These are phyloP conservation scores for Shiraia bambusicola DNA, from an alignment of 2,329 filamentous ascomycete species.

Conservation along the genomic window DNA sequence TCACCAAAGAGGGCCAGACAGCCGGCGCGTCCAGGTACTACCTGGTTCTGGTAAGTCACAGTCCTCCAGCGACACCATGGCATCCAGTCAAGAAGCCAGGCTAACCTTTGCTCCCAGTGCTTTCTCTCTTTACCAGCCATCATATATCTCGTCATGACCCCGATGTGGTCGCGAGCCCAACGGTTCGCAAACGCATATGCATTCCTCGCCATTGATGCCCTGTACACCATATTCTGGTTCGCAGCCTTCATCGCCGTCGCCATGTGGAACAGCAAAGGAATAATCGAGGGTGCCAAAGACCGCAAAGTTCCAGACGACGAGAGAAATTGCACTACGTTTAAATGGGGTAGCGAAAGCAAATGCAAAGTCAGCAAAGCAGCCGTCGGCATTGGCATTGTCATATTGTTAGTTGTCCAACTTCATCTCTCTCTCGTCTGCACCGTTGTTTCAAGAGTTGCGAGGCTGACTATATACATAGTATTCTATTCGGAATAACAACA, in stretches of 20 bases:
- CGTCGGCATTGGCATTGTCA: conserved; percentile 58
- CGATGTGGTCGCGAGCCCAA: conserved; percentile 60
- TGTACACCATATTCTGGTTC: conserved; percentile 60
- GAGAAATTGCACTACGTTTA: conserved; percentile 57
- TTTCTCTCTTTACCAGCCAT: conserved; percentile 60
- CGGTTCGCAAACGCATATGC: conserved; percentile 63
- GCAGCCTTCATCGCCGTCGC: conserved; percentile 59
- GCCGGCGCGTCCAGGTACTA: conserved; percentile 59
- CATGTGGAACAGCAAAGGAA: conserved; percentile 58
- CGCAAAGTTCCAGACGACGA: conserved; percentile 44
- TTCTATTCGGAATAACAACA: conserved; percentile 57
- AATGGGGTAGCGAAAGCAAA: conserved; percentile 56
- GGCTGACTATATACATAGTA: conserved; percentile 34
- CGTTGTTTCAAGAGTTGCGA: not conserved
- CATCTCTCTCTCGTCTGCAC: not conserved
- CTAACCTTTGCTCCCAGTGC: conserved; percentile 49
- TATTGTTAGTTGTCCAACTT: conserved; percentile 51
- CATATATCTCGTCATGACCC: conserved; percentile 61
- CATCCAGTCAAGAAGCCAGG: conserved; percentile 1
- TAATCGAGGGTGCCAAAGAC: conserved; percentile 51
- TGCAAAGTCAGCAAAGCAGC: conserved; percentile 59
- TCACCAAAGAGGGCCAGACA: conserved; percentile 56
- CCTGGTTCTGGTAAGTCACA: conserved; percentile 56
- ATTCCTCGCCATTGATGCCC: conserved; percentile 57
- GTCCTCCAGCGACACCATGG: not conserved